These are phyloP conservation scores for Fraxinus americana DNA, from an alignment of 257 asterid genomes.

Conservation along the genomic window DNA sequence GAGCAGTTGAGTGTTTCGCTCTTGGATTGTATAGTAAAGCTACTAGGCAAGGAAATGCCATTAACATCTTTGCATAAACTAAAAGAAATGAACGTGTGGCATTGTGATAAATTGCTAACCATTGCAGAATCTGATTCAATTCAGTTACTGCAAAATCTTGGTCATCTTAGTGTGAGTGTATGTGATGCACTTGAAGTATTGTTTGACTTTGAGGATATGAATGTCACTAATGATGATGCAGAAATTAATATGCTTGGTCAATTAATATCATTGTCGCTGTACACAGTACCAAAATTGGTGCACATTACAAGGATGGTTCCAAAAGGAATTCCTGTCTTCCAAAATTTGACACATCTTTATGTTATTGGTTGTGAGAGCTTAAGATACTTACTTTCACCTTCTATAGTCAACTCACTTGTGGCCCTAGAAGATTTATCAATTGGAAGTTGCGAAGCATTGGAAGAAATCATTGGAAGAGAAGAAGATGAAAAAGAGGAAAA, in stretches of 20 bases:
- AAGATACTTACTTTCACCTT: neutral
- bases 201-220: conserved; percentile 9
- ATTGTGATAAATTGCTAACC: neutral
- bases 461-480: conserved; percentile 4
- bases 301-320: conserved; percentile 8
- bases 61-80: neutral
- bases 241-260: too few relatives aligned
- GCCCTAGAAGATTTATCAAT: conserved; percentile 1
- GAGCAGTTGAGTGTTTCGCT: too few relatives aligned
- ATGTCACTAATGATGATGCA: neutral
- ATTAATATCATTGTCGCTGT: neutral
- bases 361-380: neutral
- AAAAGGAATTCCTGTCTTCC: conserved; percentile 1
- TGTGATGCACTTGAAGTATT: conserved; percentile 15
- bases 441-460: neutral
- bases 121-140: conserved; percentile 1
- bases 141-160: neutral
- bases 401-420: conserved; percentile 5
- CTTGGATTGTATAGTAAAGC: too few relatives aligned
- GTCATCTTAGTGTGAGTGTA: neutral
- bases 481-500: neutral
- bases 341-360: neutral
- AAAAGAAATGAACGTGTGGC: fast-evolving
- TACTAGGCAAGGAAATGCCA: neutral
- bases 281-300: neutral